Conservation (phyloP, 257 asterid species). For the Solanum dulcamara region DNA sequence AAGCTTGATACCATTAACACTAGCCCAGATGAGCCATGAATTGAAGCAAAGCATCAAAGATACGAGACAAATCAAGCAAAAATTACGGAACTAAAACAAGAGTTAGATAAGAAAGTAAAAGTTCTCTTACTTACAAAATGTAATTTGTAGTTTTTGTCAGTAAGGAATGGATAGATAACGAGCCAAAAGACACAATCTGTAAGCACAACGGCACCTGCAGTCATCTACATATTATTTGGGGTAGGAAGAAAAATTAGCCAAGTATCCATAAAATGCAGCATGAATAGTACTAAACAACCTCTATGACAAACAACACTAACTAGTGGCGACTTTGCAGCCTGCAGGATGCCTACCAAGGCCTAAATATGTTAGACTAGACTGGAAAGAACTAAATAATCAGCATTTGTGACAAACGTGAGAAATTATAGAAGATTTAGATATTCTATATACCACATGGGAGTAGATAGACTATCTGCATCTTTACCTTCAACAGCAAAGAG, state of each 20-base stretch:
- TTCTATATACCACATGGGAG: not conserved
- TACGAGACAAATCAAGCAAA: not conserved
- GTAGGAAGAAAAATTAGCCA: not conserved
- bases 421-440: not conserved
- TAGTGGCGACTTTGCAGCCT: not conserved
- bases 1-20: not conserved
- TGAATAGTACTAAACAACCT: not conserved
- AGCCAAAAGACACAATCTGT: slow-evolving; percentile 61
- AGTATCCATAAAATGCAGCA: not conserved
- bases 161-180: slow-evolving; percentile 54
- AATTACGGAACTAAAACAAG: not conserved
- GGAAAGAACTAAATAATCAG: not conserved
- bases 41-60: not conserved
- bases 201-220: slow-evolving; percentile 74
- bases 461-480: not conserved
- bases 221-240: slow-evolving; percentile 23
- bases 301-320: not conserved
- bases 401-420: not conserved
- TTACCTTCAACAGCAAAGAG: not conserved
- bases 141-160: slow-evolving; percentile 30
- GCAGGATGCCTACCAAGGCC: not conserved
- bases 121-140: slow-evolving; percentile 37
- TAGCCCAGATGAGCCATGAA: not conserved
- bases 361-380: not conserved
- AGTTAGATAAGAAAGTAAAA: not conserved